A percentile compares a stretch with the other conserved stretches of the same genome.
phyloP scores from a whole-genome alignment of 2,329 filamentous ascomycete genomes.

The Metarhizium humberi region DNA sequence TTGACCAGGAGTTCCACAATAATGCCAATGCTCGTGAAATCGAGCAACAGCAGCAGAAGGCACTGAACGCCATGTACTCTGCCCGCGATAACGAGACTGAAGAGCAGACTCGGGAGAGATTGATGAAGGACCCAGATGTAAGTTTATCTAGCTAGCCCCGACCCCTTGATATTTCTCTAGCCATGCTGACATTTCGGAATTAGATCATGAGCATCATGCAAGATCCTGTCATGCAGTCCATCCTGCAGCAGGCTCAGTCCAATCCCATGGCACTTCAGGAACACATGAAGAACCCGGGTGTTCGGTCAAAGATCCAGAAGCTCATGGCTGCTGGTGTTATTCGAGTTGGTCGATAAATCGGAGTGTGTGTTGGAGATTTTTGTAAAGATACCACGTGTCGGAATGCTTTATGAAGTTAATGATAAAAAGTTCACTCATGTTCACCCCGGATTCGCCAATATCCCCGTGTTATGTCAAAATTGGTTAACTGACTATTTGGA shows the following conservation, averaged over 20 bases:
- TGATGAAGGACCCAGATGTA: conserved; percentile 86
- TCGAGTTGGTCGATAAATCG: conserved; percentile 48
- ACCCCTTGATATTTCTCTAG: neutral
- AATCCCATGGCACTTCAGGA: conserved; percentile 89
- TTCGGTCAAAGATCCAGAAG: conserved; percentile 88
- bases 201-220: conserved; percentile 83
- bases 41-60: conserved; percentile 89
- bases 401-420: conserved; percentile 6
- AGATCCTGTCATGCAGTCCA: conserved; percentile 96
- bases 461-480: neutral
- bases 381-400: conserved; percentile 8
- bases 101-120: conserved; percentile 85
- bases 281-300: conserved; percentile 88
- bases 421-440: neutral
- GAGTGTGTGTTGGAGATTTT: neutral
- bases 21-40: conserved; percentile 86
- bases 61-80: conserved; percentile 79
- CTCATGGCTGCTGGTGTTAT: conserved; percentile 89
- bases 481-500: neutral
- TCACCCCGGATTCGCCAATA: neutral
- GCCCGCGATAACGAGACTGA: conserved; percentile 91
- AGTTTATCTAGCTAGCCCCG: conserved; percentile 22
- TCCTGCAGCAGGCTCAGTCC: conserved; percentile 90
- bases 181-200: neutral
- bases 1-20: conserved; percentile 60